Conservation (phyloP, 768 basidiomycete genomes). For the Leccinum sublutescens region DNA sequence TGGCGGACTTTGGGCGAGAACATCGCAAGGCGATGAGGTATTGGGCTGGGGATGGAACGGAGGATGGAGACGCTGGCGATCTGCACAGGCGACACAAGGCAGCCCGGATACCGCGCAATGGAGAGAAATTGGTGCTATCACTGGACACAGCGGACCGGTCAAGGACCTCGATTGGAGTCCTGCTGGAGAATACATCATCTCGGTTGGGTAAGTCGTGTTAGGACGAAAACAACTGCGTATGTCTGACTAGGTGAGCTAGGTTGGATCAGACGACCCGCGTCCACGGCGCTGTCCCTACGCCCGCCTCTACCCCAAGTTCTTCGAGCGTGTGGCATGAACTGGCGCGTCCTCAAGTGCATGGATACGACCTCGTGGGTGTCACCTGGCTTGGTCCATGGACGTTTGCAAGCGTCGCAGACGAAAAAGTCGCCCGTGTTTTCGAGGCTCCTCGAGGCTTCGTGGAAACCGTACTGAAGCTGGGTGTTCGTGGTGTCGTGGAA, state of each 20-base stretch:
- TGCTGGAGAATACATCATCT: conserved; percentile 79
- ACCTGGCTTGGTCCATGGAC: conserved; percentile 72
- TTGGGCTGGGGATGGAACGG: conserved; percentile 94
- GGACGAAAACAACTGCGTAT: neutral
- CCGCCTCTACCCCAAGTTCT: conserved; percentile 6
- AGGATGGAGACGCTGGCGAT: conserved; percentile 86
- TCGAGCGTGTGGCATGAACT: conserved; percentile 76
- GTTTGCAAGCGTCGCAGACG: conserved; percentile 92
- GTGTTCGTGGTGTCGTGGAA: conserved; percentile 44
- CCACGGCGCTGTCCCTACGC: conserved; percentile 57
- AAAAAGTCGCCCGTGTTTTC: conserved; percentile 93
- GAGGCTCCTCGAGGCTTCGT: conserved; percentile 87
- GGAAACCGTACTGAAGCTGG: conserved; percentile 52
- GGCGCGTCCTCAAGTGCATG: conserved; percentile 92
- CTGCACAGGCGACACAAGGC: conserved; percentile 24
- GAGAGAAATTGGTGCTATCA: conserved; percentile 74
- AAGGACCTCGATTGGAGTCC: conserved; percentile 86
- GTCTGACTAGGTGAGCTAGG: conserved; percentile 38
- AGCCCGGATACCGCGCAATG: conserved; percentile 48
- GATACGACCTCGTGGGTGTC: conserved; percentile 85
- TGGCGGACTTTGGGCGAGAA: conserved; percentile 76
- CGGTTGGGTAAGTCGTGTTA: conserved; percentile 61
- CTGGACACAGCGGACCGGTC: conserved; percentile 83
- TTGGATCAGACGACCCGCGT: conserved; percentile 91
- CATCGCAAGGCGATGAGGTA: conserved; percentile 50